Conservation (phyloP, 805 yeast species). For the Vanderwaltozyma tropicalis region DNA sequence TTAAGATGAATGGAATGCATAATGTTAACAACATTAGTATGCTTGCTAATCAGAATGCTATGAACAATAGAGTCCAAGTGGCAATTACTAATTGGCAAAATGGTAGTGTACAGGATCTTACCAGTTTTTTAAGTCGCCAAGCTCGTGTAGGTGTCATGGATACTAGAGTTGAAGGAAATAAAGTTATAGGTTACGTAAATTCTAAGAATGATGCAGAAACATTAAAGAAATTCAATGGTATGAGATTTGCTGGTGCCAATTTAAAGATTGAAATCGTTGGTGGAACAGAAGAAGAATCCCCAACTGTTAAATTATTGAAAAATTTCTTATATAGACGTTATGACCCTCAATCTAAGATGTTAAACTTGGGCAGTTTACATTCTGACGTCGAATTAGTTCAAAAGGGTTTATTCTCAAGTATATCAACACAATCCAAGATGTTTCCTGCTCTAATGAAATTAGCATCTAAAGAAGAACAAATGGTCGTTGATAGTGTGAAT, state of each 20-base stretch:
- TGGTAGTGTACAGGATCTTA: constrained; percentile 57
- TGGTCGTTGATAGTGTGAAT: constrained; percentile 56
- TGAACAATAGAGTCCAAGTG: constrained; percentile 36
- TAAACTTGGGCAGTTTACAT: constrained; percentile 57
- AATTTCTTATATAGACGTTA: constrained; percentile 57
- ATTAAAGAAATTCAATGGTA: constrained; percentile 58
- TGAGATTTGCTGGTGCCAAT: constrained; percentile 65
- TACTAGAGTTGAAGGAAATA: constrained; percentile 44
- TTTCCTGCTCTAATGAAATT: constrained; percentile 83
- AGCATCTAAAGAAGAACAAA: constrained; percentile 43
- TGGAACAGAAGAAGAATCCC: constrained; percentile 7
- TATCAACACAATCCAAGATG: constrained; percentile 63
- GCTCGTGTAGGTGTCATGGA: constrained; percentile 46
- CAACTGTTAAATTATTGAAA: constrained; percentile 53
- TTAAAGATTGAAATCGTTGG: constrained; percentile 40
- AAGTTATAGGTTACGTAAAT: constrained; percentile 50
- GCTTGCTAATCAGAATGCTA: constrained; percentile 20
- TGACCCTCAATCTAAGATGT: constrained; percentile 49
- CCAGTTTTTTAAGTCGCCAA: constrained; percentile 60
- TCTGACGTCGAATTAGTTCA: constrained; percentile 50
- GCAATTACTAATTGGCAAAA: constrained; percentile 77
- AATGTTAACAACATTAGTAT: constrained; percentile 20
- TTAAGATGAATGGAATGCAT: constrained; percentile 14
- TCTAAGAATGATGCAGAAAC: constrained; percentile 46
- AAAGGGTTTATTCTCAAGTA: constrained; percentile 55